Percentiles rank a stretch among this genome's conserved stretches.
Conservation (phyloP, 116 monocot species). For the Zostera marina region DNA sequence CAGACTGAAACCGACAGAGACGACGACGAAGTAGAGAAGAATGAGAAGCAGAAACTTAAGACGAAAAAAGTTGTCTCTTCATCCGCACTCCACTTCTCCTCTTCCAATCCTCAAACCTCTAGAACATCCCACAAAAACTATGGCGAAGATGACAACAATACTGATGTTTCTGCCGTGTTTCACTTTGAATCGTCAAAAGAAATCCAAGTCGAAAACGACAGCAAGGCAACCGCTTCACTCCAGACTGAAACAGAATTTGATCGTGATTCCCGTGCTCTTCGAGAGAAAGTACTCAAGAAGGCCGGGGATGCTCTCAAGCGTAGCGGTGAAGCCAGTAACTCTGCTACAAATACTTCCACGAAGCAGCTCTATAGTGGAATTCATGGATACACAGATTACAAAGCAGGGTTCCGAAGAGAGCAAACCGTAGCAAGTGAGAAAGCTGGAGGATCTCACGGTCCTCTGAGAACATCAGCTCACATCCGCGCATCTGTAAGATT, state of each 20-base stretch:
- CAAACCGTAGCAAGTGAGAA: constrained; percentile 91
- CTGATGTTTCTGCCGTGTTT: constrained; percentile 17
- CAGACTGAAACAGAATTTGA: constrained; percentile 92
- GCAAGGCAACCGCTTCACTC: constrained; percentile 79
- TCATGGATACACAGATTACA: constrained; percentile 86
- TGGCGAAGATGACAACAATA: constrained; percentile 4
- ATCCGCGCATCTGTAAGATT: constrained; percentile 84
- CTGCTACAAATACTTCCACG: constrained; percentile 7
- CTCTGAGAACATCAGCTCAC: constrained; percentile 74
- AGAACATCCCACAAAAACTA: background rate
- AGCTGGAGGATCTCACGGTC: constrained; percentile 88
- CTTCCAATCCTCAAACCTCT: constrained; percentile 9
- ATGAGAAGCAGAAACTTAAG: background rate
- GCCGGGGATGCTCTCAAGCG: constrained; percentile 34
- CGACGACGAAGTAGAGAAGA: constrained; percentile 8
- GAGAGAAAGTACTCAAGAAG: constrained; percentile 68
- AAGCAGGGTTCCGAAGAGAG: constrained; percentile 86
- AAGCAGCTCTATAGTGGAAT: constrained; percentile 70
- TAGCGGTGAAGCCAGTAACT: constrained; percentile 8
- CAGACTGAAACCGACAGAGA: constrained; percentile 8
- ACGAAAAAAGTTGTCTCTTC: constrained; percentile 16
- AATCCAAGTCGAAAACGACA: constrained; percentile 84
- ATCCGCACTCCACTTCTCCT: constrained; percentile 47
- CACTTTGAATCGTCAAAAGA: constrained; percentile 77
- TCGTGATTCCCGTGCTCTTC: constrained; percentile 81